phyloP scores from a whole-genome alignment of 2,329 filamentous ascomycete species.

The Alternaria longipes region DNA sequence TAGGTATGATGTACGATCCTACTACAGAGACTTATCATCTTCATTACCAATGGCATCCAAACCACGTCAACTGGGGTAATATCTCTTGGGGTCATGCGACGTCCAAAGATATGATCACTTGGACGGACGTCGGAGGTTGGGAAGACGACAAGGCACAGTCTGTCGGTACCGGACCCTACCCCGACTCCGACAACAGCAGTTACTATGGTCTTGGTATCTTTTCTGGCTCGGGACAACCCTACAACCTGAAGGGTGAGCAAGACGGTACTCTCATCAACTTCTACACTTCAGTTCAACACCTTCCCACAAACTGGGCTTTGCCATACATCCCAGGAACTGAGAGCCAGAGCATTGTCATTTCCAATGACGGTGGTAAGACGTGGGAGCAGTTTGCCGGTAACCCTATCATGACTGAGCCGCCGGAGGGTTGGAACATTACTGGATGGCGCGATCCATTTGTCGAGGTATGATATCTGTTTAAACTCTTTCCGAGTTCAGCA shows the following conservation, averaged over 20 bases:
- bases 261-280: slow-evolving; percentile 58
- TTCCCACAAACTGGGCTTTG: slow-evolving; percentile 58
- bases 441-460: slow-evolving; percentile 47
- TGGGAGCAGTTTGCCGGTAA: slow-evolving; percentile 59
- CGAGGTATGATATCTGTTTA: slow-evolving; percentile 15
- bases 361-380: slow-evolving; percentile 57
- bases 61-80: slow-evolving; percentile 60
- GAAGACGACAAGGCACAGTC: slow-evolving; percentile 52
- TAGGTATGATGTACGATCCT: slow-evolving; percentile 60
- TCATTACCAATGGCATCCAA: slow-evolving; percentile 63
- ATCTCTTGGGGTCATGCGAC: slow-evolving; percentile 59
- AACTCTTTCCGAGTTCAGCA: not conserved
- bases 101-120: slow-evolving; percentile 59
- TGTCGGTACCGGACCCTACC: slow-evolving; percentile 51
- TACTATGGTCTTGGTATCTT: slow-evolving; percentile 65
- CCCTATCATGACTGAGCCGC: slow-evolving; percentile 55
- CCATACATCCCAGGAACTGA: slow-evolving; percentile 58
- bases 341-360: slow-evolving; percentile 57
- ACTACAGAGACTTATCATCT: slow-evolving; percentile 60
- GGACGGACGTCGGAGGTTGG: slow-evolving; percentile 59
- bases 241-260: slow-evolving; percentile 57
- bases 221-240: slow-evolving; percentile 61
- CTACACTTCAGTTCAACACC: slow-evolving; percentile 58
- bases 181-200: slow-evolving; percentile 41
- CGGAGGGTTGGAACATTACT: slow-evolving; percentile 58